Percentiles rank a stretch among this genome's conserved stretches.
phyloP scores from a whole-genome alignment of 352 stramenopile genomes.

The Globisporangium iwayamae region DNA sequence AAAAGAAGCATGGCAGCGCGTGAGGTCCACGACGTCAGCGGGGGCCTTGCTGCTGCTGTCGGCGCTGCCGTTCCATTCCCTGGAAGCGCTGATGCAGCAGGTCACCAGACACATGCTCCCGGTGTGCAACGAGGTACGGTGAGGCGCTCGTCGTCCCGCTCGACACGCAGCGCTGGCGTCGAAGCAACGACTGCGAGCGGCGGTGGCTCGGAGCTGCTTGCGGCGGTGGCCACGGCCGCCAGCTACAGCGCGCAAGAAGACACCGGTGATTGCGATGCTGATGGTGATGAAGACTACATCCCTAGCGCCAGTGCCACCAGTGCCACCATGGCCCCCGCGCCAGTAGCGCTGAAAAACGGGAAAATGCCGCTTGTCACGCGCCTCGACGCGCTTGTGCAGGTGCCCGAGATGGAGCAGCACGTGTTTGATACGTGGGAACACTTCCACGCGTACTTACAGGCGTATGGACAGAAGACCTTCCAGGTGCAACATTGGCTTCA shows the following conservation, averaged over 20 bases:
- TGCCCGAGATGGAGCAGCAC: conserved; percentile 18
- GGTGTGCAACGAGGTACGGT: not conserved
- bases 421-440: conserved; percentile 28
- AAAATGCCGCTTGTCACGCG: conserved; percentile 18
- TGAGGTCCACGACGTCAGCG: not conserved
- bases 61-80: not conserved
- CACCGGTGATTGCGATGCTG: not conserved
- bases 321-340: not conserved
- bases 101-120: not conserved
- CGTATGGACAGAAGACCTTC: conserved; percentile 22
- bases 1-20: not conserved
- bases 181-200: not conserved
- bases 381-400: conserved; percentile 19
- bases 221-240: not conserved
- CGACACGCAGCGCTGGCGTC: not conserved
- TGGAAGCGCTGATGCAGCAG: not conserved
- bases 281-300: not conserved
- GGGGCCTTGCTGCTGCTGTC: not conserved
- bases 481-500: conserved; percentile 12
- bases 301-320: not conserved
- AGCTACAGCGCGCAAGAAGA: not conserved
- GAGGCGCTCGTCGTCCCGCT: not conserved
- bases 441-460: conserved; percentile 21
- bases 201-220: conserved; percentile 1
- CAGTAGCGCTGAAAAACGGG: not conserved